These are phyloP conservation scores for Neurospora crassa DNA, from an alignment of 2,329 filamentous ascomycete species.

Conservation along the genomic window DNA sequence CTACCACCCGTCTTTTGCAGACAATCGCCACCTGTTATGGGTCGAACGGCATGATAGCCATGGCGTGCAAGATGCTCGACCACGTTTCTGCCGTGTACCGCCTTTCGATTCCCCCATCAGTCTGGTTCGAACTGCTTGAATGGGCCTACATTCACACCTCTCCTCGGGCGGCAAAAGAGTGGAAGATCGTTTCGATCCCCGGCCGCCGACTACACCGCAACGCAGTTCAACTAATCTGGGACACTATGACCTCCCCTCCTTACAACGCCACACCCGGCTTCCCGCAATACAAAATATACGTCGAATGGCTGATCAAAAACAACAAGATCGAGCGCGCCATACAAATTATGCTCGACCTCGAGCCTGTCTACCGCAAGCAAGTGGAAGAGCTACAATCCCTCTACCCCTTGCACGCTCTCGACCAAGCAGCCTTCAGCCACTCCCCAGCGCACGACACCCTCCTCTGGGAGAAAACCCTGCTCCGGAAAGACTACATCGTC, in stretches of 20 bases:
- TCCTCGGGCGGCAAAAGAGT: conserved; percentile 28
- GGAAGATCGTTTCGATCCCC: conserved; percentile 23
- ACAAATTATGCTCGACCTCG: conserved; percentile 20
- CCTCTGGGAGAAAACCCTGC: not conserved
- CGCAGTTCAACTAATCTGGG: conserved; percentile 45
- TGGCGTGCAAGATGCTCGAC: conserved; percentile 50
- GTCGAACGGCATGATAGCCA: conserved; percentile 52
- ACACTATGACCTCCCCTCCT: conserved; percentile 48
- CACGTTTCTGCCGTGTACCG: conserved; percentile 51
- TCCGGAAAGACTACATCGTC: not conserved
- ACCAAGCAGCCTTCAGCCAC: not conserved
- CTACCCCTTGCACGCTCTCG: conserved; percentile 17
- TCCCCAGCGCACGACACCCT: not conserved
- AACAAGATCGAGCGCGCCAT: conserved; percentile 12
- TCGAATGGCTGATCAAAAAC: conserved; percentile 28
- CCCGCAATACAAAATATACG: conserved; percentile 39
- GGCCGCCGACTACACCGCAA: conserved; percentile 27
- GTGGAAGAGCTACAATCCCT: conserved; percentile 13
- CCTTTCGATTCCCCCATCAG: conserved; percentile 43
- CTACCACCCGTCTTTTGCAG: conserved; percentile 48
- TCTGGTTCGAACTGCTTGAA: conserved; percentile 59
- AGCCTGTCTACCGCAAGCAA: conserved; percentile 20
- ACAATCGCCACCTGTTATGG: conserved; percentile 61
- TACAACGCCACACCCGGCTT: conserved; percentile 49
- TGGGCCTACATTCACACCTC: conserved; percentile 53